Base-by-base conservation (phyloP, 768 basidiomycete species). In the Lactifluus hygrophoroides region DNA sequence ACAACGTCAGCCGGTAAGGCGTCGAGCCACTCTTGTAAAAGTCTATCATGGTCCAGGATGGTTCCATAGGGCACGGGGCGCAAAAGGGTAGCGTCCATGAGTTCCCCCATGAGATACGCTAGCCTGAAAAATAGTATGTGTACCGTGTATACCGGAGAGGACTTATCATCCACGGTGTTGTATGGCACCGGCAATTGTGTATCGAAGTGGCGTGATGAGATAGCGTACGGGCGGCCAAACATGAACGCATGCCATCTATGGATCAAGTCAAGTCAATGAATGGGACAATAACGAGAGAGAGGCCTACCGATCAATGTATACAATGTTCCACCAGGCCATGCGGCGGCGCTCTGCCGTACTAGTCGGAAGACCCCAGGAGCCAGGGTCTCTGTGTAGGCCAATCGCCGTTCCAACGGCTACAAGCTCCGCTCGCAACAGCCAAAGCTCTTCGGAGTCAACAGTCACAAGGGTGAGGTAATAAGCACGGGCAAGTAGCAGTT, bases 321-420 rank as follows among this genome's bases (percentile, higher is more conserved):
- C 71, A 60, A 89, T 88, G 70, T 92, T 88, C 90, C 90, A 92
- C 90, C 90, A 92, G 7, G 88, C 87, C 90, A 90, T 91, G 54
- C 90, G 76, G 51, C 90, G 76, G 57, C 90, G 78, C 69, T 91
- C 90, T 35, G 87, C 84, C 10, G 83, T 72, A 58, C 83, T 83
- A 57, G 77, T 76, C 50, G 78, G 80, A 77, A 89, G 84, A 60
- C 79, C 78, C 78, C 83, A 89, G 68, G 84, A 83, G 44, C 80
- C 83, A n/a, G 90, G 90, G 71, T 92, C 90, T 19, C 90, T 82
- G 71, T 92, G 90, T 8, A 92, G 73, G 10, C 90, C 90, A 83
- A 92, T 84, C 13, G 89, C 90, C 63, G 82, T 85, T 8, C 78
- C 87, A 58, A 90, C 84, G 27, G 82, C 82, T 34, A 90, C 73